Conservation (phyloP, 202 grass and related monocot species). For the Setaria italica region DNA sequence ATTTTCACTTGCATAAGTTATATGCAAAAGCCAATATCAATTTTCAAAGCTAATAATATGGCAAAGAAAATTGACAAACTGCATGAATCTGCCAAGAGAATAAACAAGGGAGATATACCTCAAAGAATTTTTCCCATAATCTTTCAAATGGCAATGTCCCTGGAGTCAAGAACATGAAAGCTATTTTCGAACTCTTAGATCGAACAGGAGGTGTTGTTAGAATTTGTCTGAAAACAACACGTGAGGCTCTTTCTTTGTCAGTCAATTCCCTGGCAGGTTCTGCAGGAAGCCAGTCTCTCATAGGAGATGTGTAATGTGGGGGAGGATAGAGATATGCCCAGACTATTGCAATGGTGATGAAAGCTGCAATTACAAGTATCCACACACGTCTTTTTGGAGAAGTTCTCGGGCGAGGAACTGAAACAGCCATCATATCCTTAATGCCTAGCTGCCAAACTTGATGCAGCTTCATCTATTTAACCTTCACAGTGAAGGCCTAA, state of each 20-base stretch:
- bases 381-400: conserved; percentile 40
- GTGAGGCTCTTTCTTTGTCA: conserved; percentile 59
- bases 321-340: conserved; percentile 66
- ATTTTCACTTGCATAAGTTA: background rate
- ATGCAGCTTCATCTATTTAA: conserved; percentile 45
- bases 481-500: conserved; percentile 30
- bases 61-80: conserved; percentile 1
- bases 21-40: background rate
- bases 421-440: conserved; percentile 48
- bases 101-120: conserved; percentile 40
- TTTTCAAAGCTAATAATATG: background rate
- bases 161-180: conserved; percentile 80
- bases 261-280: conserved; percentile 58
- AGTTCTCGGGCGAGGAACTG: conserved; percentile 35
- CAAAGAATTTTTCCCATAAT: conserved; percentile 72
- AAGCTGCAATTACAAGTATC: conserved; percentile 45
- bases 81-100: background rate
- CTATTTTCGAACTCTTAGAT: conserved; percentile 56
- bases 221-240: conserved; percentile 59
- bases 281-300: conserved; percentile 56
- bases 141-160: conserved; percentile 72
- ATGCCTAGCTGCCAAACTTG: conserved; percentile 35
- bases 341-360: conserved; percentile 45
- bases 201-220: conserved; percentile 44
- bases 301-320: conserved; percentile 41